phyloP scores from a whole-genome alignment of 2,329 filamentous ascomycete genomes.

The Trichoderma semiorbis region DNA sequence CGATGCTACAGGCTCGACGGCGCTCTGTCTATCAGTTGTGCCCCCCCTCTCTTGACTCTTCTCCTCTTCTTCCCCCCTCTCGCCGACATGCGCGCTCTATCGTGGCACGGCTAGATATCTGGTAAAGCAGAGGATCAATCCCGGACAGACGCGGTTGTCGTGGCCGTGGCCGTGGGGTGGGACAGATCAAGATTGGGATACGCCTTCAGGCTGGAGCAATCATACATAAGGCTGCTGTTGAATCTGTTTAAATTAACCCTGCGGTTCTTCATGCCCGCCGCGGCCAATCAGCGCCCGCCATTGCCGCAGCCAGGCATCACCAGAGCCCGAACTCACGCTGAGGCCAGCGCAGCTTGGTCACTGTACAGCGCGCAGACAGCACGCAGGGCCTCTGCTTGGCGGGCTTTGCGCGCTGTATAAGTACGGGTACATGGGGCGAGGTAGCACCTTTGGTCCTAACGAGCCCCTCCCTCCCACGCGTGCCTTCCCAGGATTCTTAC shows the following conservation, averaged over 20 bases:
- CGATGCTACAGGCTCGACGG: constrained; percentile 12
- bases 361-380: constrained; percentile 14
- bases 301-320: constrained; percentile 8
- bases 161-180: constrained; percentile 1
- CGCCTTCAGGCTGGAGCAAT: constrained; percentile 8
- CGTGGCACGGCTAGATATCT: constrained; percentile 18
- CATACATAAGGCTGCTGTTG: constrained; percentile 12
- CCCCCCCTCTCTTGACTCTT: background rate
- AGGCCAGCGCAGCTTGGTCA: constrained; percentile 13
- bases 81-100: constrained; percentile 12
- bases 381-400: constrained; percentile 2
- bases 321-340: constrained; percentile 4
- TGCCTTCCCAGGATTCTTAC: constrained; percentile 15
- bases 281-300: constrained; percentile 11
- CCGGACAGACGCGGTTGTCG: background rate
- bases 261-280: constrained; percentile 6
- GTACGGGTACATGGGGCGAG: constrained; percentile 1
- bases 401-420: constrained; percentile 1
- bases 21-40: background rate
- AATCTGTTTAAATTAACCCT: constrained; percentile 9
- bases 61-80: background rate
- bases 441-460: background rate
- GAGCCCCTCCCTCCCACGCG: constrained; percentile 17
- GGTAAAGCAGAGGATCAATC: background rate
- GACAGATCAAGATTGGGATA: constrained; percentile 17